Evolutionary conservation across 78 protist species (phyloP), one percentile per base, ranked within the genome.

Genomic region (Isochrysis galbana): DNA sequence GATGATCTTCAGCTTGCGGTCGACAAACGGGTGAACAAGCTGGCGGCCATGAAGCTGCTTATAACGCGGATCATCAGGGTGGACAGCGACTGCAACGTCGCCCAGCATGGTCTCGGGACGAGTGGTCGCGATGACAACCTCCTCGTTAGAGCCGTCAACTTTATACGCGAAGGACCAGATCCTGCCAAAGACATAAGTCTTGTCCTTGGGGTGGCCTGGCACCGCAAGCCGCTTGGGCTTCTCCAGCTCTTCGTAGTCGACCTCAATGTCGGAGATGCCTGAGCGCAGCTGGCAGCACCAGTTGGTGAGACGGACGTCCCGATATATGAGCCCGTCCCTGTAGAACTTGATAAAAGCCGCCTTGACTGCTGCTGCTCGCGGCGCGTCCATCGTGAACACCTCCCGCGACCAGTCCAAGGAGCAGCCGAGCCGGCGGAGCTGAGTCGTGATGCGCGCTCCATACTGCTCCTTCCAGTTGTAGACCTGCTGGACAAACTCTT

Each of bases 91-190:
- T 44, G 99, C 99, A 23, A 98, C 93, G 82, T 99, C 99, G 1
- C 99, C 99, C 46, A 99, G 95, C 98, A 99, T 99, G 14, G 99
- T 99, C 95, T 99, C 99, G 4, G 97, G 96, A 72, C 99, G 99
- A 0, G 99, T 99, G 48, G 99, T 99, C 38, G 99, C 98, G 48
- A 98, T 98, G 39, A 94, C 93, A 25, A 99, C 34, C 36, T 82
- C 96, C 36, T 82, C 96, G 55, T 5, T 54, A 11, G 36, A 23
- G 55, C 47, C 47, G 26, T 44, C 88, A 25, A 77, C 93, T 88
- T 95, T 93, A 96, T 98, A 98, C 29, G 97, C 97, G 90, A 97
- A 97, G 39, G 95, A 93, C 82, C 93, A 91, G 74, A 98, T 32
- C 44, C 67, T 87, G 51, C 99, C 99, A 72, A 97, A 94, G 44